Evolutionary conservation across 768 basidiomycete species (phyloP).

Genomic region (Kwoniella sp.): DNA sequence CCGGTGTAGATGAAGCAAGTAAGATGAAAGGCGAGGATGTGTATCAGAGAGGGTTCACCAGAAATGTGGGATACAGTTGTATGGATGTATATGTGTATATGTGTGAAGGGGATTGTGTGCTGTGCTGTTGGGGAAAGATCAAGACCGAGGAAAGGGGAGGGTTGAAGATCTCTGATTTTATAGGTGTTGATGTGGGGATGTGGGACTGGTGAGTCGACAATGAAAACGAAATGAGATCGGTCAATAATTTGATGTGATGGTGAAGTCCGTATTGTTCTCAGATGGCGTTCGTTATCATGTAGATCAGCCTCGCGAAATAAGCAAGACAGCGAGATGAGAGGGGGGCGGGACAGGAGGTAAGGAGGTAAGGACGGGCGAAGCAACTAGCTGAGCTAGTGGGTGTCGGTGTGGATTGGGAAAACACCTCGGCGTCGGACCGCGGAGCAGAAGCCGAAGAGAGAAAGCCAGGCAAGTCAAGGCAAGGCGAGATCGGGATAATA

Average conservation of each 20-base stretch:
- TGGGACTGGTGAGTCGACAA: background rate
- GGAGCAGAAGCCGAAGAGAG: background rate
- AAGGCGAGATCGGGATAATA: slow-evolving; percentile 1
- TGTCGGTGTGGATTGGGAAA: too few species aligned
- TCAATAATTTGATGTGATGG: slow-evolving; percentile 1
- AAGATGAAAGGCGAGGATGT: slow-evolving; percentile 7
- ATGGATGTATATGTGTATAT: background rate
- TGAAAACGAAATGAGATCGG: background rate
- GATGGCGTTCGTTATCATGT: background rate
- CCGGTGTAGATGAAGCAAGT: slow-evolving; percentile 5
- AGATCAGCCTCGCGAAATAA: background rate
- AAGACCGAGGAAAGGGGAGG: background rate
- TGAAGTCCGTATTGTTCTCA: slow-evolving; percentile 2
- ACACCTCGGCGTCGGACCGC: background rate
- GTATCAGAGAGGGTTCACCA: slow-evolving; percentile 1
- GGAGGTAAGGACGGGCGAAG: background rate
- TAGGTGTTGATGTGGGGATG: background rate
- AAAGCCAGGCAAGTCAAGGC: background rate
- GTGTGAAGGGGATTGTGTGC: background rate
- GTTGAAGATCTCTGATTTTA: background rate
- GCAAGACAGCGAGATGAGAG: background rate
- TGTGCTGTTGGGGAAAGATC: background rate
- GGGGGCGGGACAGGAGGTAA: background rate
- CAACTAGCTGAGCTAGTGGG: background rate
- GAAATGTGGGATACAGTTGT: slow-evolving; percentile 10